Base-by-base conservation (phyloP, 164 flowering plant species). In the Sextonia rubra region DNA sequence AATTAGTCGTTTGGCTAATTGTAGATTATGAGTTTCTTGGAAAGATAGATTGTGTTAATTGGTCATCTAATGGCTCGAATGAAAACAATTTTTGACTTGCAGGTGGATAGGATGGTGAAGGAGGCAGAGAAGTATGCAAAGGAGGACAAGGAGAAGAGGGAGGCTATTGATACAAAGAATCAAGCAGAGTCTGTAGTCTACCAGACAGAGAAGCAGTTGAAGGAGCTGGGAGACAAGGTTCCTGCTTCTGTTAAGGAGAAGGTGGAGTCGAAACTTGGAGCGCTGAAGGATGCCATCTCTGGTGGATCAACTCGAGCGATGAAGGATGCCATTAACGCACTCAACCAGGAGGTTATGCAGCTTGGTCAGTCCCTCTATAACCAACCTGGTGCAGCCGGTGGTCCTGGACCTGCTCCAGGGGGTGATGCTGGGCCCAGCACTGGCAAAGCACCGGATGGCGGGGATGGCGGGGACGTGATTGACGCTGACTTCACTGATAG, bases 81-180 rank as follows among this genome's bases (percentile, higher is more conserved):
- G 7, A 15, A 15, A 14, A 15, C 47, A 60, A 23, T 30, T 4
- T 4, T 26, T 12, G 14, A 1, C 9, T 25, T 75, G 70, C 84
- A 90, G 95, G 95, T 90, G 47, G 86, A 86, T 29, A 88, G 82
- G 71, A 90, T 90, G 95, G 92, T 90, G 25, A 75, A 60, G 15
- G 95, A 90, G 73, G 92, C 92, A 1, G 95, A 90, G 80, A 87
- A 67, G 69, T 90, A 85, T 74, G 85, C 92, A 1, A 84, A 85
- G 78, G 92, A 87, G 74, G 95, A 90, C 80, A 89, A 90, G 81
- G 92, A 90, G 80, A 90, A 86, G 82, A 87, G 95, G 66, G 92
- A 90, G 52, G 89, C 95, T 22, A 86, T 90, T 12, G 95, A 90
- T 83, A 89, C 92, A 11, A 90, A 89, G 84, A 89, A 90, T 75